phyloP scores from a whole-genome alignment of 1,139 yeast species.

The Debaryomyces robertsiae region DNA sequence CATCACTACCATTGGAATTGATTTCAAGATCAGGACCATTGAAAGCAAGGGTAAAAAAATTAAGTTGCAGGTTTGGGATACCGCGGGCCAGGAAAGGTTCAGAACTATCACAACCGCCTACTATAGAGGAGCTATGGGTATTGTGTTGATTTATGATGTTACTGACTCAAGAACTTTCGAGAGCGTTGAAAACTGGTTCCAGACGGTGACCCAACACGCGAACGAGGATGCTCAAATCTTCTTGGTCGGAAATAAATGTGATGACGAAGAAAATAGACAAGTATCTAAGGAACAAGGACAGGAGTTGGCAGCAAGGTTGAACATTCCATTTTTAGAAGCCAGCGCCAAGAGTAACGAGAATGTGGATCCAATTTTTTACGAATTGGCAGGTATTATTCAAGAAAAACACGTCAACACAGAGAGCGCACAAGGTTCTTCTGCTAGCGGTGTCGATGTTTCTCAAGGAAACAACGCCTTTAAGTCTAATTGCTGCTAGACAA shows the following conservation, averaged over 20 bases:
- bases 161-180: slow-evolving; percentile 93
- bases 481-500: slow-evolving; percentile 42
- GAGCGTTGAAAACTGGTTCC: slow-evolving; percentile 85
- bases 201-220: slow-evolving; percentile 95
- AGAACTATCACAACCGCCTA: slow-evolving; percentile 98
- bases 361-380: slow-evolving; percentile 89
- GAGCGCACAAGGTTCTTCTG: slow-evolving; percentile 25
- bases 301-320: slow-evolving; percentile 81
- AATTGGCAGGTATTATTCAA: slow-evolving; percentile 85
- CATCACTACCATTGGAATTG: slow-evolving; percentile 97
- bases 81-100: slow-evolving; percentile 98
- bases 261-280: slow-evolving; percentile 74
- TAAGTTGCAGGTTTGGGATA: slow-evolving; percentile 97
- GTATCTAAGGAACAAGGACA: slow-evolving; percentile 90
- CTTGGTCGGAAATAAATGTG: slow-evolving; percentile 94
- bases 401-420: slow-evolving; percentile 62
- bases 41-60: slow-evolving; percentile 91
- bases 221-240: slow-evolving; percentile 93
- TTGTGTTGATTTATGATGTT: slow-evolving; percentile 92
- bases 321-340: slow-evolving; percentile 91
- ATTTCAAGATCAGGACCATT: slow-evolving; percentile 94
- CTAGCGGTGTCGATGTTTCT: slow-evolving; percentile 51
- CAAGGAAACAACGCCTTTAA: slow-evolving; percentile 35
- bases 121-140: slow-evolving; percentile 99
- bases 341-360: slow-evolving; percentile 92